Evolutionary conservation across 148 eudicot species (phyloP).

Genomic region (Rhododendron ferrugineum): DNA sequence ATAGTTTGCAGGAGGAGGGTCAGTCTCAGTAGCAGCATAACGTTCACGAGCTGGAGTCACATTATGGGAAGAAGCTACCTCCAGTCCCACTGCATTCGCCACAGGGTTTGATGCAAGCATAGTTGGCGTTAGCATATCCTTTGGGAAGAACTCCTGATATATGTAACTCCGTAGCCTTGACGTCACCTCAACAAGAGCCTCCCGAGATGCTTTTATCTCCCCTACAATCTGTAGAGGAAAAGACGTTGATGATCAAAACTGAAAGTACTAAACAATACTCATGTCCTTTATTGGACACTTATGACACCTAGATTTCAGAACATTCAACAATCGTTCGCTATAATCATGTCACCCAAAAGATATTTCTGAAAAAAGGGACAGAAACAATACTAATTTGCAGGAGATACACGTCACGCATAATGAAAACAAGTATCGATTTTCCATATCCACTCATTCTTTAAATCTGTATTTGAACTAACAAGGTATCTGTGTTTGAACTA

Average conservation of each 20-base stretch:
- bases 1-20: slow-evolving; percentile 35
- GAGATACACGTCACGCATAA: background rate
- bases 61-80: slow-evolving; percentile 40
- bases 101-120: slow-evolving; percentile 36
- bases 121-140: slow-evolving; percentile 44
- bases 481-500: background rate
- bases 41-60: slow-evolving; percentile 29
- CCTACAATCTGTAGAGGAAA: slow-evolving; percentile 70
- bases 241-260: slow-evolving; percentile 13
- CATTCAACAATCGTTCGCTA: background rate
- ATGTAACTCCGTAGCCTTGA: slow-evolving; percentile 64
- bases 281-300: background rate
- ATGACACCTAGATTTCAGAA: background rate
- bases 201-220: slow-evolving; percentile 91
- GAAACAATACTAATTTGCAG: background rate
- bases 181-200: slow-evolving; percentile 90
- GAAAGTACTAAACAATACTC: background rate
- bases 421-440: background rate
- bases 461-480: background rate
- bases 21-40: slow-evolving; percentile 34
- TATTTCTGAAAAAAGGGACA: background rate
- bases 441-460: background rate
- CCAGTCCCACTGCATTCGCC: slow-evolving; percentile 33
- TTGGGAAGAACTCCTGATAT: slow-evolving; percentile 53
- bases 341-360: background rate